phyloP scores from a whole-genome alignment of 2,329 filamentous ascomycete genomes.

The Colletotrichum aenigma region DNA sequence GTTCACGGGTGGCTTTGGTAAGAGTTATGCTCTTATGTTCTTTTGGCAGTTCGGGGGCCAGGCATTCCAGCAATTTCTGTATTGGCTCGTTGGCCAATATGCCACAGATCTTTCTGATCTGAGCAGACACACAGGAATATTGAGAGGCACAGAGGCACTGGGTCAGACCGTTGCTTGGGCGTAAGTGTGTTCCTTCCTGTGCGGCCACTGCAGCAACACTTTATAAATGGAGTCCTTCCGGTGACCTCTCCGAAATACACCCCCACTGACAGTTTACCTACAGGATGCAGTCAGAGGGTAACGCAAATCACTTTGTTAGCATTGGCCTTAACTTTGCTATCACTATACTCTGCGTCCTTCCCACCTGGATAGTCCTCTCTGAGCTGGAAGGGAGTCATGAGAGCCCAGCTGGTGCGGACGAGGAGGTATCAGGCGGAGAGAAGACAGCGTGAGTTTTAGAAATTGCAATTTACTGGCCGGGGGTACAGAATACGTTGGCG shows the following conservation, averaged over 20 bases:
- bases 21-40: neutral
- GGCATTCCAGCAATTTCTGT: conserved; percentile 2
- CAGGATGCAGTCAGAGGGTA: conserved; percentile 6
- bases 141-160: neutral
- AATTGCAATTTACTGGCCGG: neutral
- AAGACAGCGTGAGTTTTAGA: neutral
- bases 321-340: conserved; percentile 1
- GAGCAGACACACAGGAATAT: neutral
- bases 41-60: conserved; percentile 8
- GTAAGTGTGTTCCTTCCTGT: neutral
- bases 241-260: neutral
- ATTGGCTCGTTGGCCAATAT: conserved; percentile 6
- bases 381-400: neutral
- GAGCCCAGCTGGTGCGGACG: neutral
- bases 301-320: conserved; percentile 7
- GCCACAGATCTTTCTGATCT: conserved; percentile 1
- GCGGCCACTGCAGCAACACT: neutral
- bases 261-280: neutral
- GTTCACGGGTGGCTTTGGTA: neutral
- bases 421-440: neutral
- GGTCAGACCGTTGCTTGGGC: conserved; percentile 2
- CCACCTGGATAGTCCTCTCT: neutral
- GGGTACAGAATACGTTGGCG: neutral
- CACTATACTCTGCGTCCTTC: neutral
- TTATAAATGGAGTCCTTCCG: neutral